Evolutionary conservation across 768 basidiomycete genomes (phyloP).

Genomic region (Lactarius pseudohatsudake): DNA sequence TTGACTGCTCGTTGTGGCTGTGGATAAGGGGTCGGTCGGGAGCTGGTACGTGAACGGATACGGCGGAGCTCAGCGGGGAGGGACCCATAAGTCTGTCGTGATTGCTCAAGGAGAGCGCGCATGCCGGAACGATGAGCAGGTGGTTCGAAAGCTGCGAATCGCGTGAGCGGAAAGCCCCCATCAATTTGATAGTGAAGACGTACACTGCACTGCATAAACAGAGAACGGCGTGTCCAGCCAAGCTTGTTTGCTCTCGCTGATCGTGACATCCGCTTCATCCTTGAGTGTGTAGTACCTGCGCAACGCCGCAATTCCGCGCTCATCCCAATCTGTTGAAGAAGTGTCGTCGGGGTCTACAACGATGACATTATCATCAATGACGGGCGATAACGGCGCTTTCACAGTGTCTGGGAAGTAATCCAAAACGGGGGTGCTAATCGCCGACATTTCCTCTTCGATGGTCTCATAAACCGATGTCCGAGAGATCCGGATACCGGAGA

Average conservation of each 20-base stretch:
- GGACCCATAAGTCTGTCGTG: constrained; percentile 66
- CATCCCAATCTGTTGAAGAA: constrained; percentile 59
- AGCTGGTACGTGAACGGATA: constrained; percentile 65
- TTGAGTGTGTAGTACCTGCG: constrained; percentile 67
- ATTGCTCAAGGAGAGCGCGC: constrained; percentile 71
- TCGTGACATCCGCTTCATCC: constrained; percentile 64
- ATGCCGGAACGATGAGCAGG: constrained; percentile 64
- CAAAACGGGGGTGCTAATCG: constrained; percentile 32
- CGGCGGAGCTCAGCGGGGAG: constrained; percentile 71
- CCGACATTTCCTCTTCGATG: constrained; percentile 67
- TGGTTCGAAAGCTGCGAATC: constrained; percentile 57
- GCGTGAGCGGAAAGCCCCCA: constrained; percentile 12
- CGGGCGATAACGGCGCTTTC: constrained; percentile 17
- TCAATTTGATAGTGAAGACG: constrained; percentile 34
- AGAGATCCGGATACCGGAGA: constrained; percentile 61
- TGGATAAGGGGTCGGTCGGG: constrained; percentile 75
- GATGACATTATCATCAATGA: constrained; percentile 37
- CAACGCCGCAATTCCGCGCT: constrained; percentile 60
- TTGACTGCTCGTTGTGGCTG: constrained; percentile 45
- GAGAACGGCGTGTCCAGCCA: constrained; percentile 79
- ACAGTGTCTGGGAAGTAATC: constrained; percentile 13
- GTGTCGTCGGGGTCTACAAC: constrained; percentile 56
- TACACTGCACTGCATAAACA: constrained; percentile 69
- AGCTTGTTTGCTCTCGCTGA: constrained; percentile 59
- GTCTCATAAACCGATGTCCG: constrained; percentile 76